Evolutionary conservation across 306 rosid species (phyloP).

Genomic region (Delonix regia): DNA sequence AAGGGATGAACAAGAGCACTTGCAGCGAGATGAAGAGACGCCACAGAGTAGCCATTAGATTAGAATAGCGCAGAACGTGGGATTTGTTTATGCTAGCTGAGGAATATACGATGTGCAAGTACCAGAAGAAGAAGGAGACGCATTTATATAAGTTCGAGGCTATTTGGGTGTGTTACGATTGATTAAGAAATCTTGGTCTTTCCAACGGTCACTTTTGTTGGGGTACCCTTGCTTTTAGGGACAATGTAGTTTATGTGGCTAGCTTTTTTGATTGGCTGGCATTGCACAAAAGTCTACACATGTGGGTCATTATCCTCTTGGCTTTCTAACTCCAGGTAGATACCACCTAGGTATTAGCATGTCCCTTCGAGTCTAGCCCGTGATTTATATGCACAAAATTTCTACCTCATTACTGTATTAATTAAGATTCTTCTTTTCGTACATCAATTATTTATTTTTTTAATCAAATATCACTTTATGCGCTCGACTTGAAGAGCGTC

Average conservation of each 20-base stretch:
- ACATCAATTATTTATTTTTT: neutral
- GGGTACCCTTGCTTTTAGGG: neutral
- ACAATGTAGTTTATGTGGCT: conserved; percentile 7
- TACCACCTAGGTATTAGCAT: neutral
- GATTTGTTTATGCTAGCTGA: neutral
- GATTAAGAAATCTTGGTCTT: neutral
- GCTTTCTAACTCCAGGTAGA: no score
- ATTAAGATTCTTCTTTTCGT: neutral
- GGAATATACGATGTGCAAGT: neutral
- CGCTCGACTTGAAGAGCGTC: no score
- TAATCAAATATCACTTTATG: no score
- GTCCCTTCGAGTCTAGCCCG: neutral
- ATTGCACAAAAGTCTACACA: conserved; percentile 7
- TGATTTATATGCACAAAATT: neutral
- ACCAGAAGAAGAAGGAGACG: neutral
- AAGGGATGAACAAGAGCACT: conserved; percentile 17
- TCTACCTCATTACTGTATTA: neutral
- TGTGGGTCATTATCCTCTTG: neutral
- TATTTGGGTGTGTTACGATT: neutral
- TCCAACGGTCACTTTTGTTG: conserved; percentile 59
- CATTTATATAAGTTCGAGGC: neutral
- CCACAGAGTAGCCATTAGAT: conserved; percentile 35
- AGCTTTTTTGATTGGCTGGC: neutral
- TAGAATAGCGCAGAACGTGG: conserved; percentile 10
- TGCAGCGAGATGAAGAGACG: conserved; percentile 7